Percentiles rank a stretch among this genome's conserved stretches.
Evolutionary conservation across 2,329 filamentous ascomycete genomes (phyloP).

Genomic region (Colletotrichum costaricense): DNA sequence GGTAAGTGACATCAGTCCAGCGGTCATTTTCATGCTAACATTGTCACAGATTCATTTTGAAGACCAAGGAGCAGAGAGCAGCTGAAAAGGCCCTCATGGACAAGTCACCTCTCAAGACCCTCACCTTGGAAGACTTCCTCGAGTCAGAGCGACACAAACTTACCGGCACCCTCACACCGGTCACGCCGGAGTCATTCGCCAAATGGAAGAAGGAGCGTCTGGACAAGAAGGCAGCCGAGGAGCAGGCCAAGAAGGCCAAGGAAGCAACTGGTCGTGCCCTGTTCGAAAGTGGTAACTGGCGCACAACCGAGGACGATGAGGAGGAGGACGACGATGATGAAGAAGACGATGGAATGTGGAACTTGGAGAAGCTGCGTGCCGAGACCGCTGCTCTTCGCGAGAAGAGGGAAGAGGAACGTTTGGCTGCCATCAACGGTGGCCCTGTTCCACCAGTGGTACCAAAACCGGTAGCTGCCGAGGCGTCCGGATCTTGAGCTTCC

Average conservation of each 20-base stretch:
- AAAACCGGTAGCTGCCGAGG: slow-evolving; percentile 6
- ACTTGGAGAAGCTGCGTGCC: slow-evolving; percentile 81
- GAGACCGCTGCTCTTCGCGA: slow-evolving; percentile 85
- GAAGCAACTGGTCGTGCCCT: slow-evolving; percentile 94
- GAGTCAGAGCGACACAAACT: slow-evolving; percentile 97
- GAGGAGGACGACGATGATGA: slow-evolving; percentile 65
- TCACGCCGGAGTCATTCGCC: slow-evolving; percentile 91
- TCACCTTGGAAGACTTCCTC: slow-evolving; percentile 97
- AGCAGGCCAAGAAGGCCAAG: slow-evolving; percentile 89
- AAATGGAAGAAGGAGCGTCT: slow-evolving; percentile 97
- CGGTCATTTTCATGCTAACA: not conserved
- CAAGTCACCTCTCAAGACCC: slow-evolving; percentile 92
- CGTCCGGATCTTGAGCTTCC: slow-evolving; percentile 35
- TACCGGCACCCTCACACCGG: slow-evolving; percentile 89
- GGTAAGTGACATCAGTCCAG: slow-evolving; percentile 68
- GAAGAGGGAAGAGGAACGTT: slow-evolving; percentile 81
- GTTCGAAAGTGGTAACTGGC: slow-evolving; percentile 97
- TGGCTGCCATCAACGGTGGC: slow-evolving; percentile 48
- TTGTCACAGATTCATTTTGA: slow-evolving; percentile 84
- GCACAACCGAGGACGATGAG: slow-evolving; percentile 66
- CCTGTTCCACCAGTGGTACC: slow-evolving; percentile 26
- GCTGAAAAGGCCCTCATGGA: slow-evolving; percentile 96
- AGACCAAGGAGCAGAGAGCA: slow-evolving; percentile 96
- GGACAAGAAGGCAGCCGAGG: slow-evolving; percentile 95
- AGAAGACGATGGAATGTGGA: slow-evolving; percentile 69